Conservation (phyloP, 1,139 yeast genomes). For the Blastobotrys persicus region DNA sequence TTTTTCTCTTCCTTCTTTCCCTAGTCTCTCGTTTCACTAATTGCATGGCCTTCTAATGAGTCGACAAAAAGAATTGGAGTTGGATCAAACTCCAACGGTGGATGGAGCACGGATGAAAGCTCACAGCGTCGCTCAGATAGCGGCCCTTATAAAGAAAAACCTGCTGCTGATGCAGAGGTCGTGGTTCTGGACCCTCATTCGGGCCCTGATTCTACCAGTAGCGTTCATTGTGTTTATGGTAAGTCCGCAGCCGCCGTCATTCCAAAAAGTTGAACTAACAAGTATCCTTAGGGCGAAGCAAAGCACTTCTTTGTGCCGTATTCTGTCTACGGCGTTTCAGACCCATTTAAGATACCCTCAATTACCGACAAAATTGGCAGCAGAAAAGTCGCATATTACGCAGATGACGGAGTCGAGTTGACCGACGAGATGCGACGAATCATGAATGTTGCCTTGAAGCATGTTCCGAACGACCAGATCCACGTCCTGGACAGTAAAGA, state of each 20-base stretch:
- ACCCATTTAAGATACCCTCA: constrained; percentile 28
- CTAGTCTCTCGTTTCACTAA: constrained; percentile 3
- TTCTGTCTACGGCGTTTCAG: constrained; percentile 36
- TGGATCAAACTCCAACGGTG: background rate
- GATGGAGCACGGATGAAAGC: background rate
- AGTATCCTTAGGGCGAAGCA: constrained; percentile 33
- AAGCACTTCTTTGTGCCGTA: constrained; percentile 34
- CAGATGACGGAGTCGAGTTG: constrained; percentile 23
- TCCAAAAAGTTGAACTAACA: no score
- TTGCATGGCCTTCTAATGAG: constrained; percentile 5
- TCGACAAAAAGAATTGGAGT: constrained; percentile 2
- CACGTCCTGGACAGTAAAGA: constrained; percentile 25
- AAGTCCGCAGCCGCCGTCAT: constrained; percentile 20
- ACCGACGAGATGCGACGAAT: constrained; percentile 32
- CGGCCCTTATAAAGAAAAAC: constrained; percentile 29
- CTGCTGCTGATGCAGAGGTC: constrained; percentile 30
- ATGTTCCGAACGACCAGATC: constrained; percentile 32
- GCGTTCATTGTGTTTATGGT: constrained; percentile 35
- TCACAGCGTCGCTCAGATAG: constrained; percentile 16
- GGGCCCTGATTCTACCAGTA: constrained; percentile 36
- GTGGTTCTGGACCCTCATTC: constrained; percentile 35
- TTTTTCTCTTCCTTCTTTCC: background rate
- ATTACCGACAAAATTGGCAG: constrained; percentile 30
- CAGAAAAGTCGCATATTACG: constrained; percentile 32
- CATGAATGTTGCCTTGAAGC: constrained; percentile 32